Percentiles rank a stretch among this genome's conserved stretches.
Conservation (phyloP, 176 grass and related monocot genomes). For the Rhynchospora tenuis region DNA sequence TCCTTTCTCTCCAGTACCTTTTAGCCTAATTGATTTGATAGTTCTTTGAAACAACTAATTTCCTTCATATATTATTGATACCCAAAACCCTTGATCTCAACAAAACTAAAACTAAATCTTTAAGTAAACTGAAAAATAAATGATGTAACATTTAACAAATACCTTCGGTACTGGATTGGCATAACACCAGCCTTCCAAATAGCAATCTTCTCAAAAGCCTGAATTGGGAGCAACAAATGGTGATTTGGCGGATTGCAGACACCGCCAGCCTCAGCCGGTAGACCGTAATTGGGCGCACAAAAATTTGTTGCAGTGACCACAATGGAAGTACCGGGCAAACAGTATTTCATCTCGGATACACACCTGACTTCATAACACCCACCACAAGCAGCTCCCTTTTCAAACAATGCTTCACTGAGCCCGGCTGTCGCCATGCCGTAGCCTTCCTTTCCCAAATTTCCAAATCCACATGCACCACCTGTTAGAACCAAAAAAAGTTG, state of each 20-base stretch:
- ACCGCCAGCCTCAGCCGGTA: constrained; percentile 71
- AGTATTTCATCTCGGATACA: constrained; percentile 83
- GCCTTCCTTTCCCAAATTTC: constrained; percentile 84
- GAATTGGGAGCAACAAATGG: constrained; percentile 92
- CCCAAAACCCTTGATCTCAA: background rate
- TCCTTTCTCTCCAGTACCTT: background rate
- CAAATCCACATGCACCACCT: constrained; percentile 95
- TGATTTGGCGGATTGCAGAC: constrained; percentile 93
- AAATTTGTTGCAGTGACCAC: constrained; percentile 92
- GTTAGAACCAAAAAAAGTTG: constrained; percentile 3
- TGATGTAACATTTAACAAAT: constrained; percentile 1
- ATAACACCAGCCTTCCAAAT: constrained; percentile 99
- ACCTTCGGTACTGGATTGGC: constrained; percentile 97
- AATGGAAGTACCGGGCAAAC: constrained; percentile 91
- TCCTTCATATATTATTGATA: background rate
- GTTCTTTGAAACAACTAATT: background rate
- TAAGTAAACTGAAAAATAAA: background rate
- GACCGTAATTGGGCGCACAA: constrained; percentile 87
- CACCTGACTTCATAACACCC: constrained; percentile 97
- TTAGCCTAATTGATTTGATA: background rate
- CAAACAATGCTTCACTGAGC: constrained; percentile 82
- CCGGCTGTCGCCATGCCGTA: constrained; percentile 95
- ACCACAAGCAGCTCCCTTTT: constrained; percentile 74
- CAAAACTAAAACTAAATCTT: constrained; percentile 5
- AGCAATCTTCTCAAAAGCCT: constrained; percentile 97